phyloP scores from a whole-genome alignment of 2,329 filamentous ascomycete species.

The Botrytis squamosa region DNA sequence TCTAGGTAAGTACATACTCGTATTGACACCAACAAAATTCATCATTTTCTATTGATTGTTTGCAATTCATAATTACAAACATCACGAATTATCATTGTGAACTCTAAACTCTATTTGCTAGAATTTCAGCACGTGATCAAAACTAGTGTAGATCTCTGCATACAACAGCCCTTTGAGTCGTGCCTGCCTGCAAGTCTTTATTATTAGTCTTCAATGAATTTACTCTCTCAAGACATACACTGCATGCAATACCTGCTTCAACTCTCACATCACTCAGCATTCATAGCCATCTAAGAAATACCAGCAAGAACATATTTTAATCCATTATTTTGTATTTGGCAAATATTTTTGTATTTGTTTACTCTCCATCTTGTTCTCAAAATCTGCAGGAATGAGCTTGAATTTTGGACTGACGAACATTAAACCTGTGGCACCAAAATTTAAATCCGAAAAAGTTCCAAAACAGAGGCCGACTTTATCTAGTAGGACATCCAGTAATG shows the following conservation, averaged over 20 bases:
- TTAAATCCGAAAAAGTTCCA: slow-evolving; percentile 10
- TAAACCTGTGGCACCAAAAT: not conserved
- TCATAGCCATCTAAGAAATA: not conserved
- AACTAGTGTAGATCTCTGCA: slow-evolving; percentile 6
- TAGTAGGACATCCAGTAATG: not conserved
- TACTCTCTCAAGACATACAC: not conserved
- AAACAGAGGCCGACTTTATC: slow-evolving; percentile 6
- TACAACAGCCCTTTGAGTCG: not conserved
- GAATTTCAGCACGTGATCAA: not conserved
- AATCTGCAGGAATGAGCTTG: slow-evolving; percentile 6
- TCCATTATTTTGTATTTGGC: not conserved
- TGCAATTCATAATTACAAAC: not conserved
- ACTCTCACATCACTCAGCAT: not conserved
- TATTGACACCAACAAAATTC: not conserved
- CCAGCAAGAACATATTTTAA: not conserved
- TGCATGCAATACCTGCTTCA: not conserved
- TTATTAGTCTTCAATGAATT: not conserved
- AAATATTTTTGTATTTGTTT: not conserved
- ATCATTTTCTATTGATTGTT: not conserved
- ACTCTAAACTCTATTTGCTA: not conserved
- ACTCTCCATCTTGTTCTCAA: not conserved
- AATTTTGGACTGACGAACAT: slow-evolving; percentile 1
- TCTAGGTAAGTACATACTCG: not conserved
- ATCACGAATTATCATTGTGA: not conserved
- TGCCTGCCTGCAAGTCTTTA: not conserved